phyloP scores from a whole-genome alignment of 2,329 filamentous ascomycete species.

The Fusarium zealandicum region DNA sequence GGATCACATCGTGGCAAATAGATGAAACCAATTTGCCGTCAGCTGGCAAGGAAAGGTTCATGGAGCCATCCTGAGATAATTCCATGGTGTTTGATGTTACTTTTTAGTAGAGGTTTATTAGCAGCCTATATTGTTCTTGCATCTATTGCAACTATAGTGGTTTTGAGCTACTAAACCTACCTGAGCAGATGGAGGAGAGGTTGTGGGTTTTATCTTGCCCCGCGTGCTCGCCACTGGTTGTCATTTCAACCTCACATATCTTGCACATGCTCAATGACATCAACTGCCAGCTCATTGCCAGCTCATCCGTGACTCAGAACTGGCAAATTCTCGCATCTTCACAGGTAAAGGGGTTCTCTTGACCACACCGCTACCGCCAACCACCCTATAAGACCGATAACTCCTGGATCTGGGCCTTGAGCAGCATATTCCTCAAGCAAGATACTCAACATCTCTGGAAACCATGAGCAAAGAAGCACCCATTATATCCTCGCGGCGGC shows the following conservation, averaged over 20 bases:
- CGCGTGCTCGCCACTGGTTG: slow-evolving; percentile 17
- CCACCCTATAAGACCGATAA: not conserved
- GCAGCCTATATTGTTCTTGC: too few relatives aligned
- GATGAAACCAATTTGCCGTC: not conserved
- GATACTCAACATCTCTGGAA: not conserved
- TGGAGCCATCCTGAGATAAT: not conserved
- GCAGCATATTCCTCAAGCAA: not conserved
- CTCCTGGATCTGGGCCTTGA: too few relatives aligned
- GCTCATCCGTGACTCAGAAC: not conserved
- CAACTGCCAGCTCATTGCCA: not conserved
- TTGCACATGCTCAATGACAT: slow-evolving; percentile 17
- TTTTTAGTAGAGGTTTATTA: not conserved
- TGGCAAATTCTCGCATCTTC: slow-evolving; percentile 7
- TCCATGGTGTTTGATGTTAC: too few relatives aligned
- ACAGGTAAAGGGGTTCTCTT: not conserved
- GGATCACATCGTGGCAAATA: not conserved
- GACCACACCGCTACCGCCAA: not conserved
- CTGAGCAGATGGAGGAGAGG: not conserved
- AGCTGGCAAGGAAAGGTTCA: not conserved
- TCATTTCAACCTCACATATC: slow-evolving; percentile 26
- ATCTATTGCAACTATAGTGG: too few relatives aligned
- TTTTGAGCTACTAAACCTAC: too few relatives aligned
- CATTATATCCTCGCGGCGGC: slow-evolving; percentile 36
- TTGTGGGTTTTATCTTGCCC: slow-evolving; percentile 19
- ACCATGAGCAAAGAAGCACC: slow-evolving; percentile 31